phyloP scores from a whole-genome alignment of 1,139 yeast genomes.

The Kazachstania sp. region DNA sequence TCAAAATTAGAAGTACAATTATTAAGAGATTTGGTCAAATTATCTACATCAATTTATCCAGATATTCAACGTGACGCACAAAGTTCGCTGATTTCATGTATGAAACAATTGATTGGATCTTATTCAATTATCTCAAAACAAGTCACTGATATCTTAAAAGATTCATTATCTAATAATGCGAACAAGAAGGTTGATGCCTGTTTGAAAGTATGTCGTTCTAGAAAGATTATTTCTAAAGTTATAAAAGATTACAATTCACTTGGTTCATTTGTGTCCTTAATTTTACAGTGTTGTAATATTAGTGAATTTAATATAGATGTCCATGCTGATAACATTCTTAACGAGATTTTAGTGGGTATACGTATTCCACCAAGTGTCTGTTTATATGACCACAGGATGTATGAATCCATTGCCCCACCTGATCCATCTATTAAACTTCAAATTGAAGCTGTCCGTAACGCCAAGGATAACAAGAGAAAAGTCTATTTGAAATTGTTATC shows the following conservation, averaged over 20 bases:
- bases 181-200: conserved; percentile 60
- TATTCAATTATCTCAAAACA: conserved; percentile 44
- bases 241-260: conserved; percentile 51
- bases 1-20: conserved; percentile 60
- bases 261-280: conserved; percentile 38
- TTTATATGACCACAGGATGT: conserved; percentile 38
- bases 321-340: conserved; percentile 44
- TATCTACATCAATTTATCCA: conserved; percentile 65
- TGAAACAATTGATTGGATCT: conserved; percentile 67
- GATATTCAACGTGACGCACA: conserved; percentile 68
- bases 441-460: conserved; percentile 46
- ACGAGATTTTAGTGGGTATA: conserved; percentile 39
- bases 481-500: conserved; percentile 36
- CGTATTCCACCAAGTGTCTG: conserved; percentile 56
- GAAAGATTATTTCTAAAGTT: conserved; percentile 46
- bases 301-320: conserved; percentile 50
- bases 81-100: conserved; percentile 55
- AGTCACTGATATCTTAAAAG: conserved; percentile 36
- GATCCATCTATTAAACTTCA: conserved; percentile 51
- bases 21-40: conserved; percentile 56
- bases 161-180: conserved; percentile 46
- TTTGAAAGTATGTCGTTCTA: conserved; percentile 45
- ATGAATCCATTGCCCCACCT: conserved; percentile 49
- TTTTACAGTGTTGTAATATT: conserved; percentile 49
- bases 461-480: conserved; percentile 50